These are phyloP conservation scores for Thermoascus crustaceus DNA, from an alignment of 2,329 filamentous ascomycete species.

Conservation along the genomic window DNA sequence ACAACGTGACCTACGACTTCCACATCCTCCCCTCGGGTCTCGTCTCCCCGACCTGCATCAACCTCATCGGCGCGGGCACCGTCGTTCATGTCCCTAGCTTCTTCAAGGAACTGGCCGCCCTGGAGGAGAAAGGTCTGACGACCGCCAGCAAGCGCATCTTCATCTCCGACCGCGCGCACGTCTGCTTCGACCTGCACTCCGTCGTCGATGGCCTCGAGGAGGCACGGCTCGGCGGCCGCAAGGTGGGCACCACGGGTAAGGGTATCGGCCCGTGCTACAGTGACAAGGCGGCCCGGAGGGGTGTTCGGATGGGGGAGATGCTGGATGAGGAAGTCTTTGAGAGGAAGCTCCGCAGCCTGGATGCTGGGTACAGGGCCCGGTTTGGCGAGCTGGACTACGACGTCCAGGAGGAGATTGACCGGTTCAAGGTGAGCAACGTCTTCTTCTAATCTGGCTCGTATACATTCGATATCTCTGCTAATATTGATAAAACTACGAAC, in stretches of 20 bases:
- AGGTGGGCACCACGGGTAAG: conserved; percentile 43
- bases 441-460: too few species aligned
- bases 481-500: not conserved
- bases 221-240: conserved; percentile 35
- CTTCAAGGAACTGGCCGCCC: conserved; percentile 39
- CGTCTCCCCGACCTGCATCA: conserved; percentile 37
- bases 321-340: conserved; percentile 50
- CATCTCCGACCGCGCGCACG: conserved; percentile 40
- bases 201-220: conserved; percentile 41
- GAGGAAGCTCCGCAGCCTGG: conserved; percentile 45
- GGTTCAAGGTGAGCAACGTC: conserved; percentile 41
- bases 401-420: conserved; percentile 51
- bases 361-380: conserved; percentile 46
- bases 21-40: conserved; percentile 41
- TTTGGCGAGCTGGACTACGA: conserved; percentile 54
- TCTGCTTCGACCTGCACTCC: conserved; percentile 38
- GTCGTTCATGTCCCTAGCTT: conserved; percentile 42
- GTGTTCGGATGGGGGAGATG: conserved; percentile 51
- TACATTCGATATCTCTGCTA: too few species aligned
- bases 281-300: conserved; percentile 53
- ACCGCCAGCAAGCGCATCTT: conserved; percentile 35
- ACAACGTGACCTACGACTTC: conserved; percentile 41
- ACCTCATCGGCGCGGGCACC: conserved; percentile 40
- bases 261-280: conserved; percentile 53
- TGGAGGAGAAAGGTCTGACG: conserved; percentile 37